Base-by-base conservation (phyloP, 768 basidiomycete species). In the Fistulinella prunicolor region DNA sequence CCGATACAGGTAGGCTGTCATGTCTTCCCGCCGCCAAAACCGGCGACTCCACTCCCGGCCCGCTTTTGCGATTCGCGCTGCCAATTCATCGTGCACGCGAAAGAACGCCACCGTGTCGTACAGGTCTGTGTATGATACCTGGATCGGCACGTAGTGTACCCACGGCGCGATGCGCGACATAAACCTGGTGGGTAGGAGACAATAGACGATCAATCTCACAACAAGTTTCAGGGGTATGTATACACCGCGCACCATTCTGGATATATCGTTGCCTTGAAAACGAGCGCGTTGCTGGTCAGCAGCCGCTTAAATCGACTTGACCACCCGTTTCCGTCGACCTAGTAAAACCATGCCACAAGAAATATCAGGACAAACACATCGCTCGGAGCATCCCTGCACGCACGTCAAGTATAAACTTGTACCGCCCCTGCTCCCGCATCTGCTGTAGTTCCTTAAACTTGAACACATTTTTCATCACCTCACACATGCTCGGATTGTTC, bases 41-140 rank as follows among this genome's bases (percentile, higher is more conserved):
- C 47, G 62, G 47, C 67, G 57, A 47, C 78, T 82, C 84, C 84
- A 86, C 23, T 72, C 65, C 29, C 74, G 68, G 0, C 86, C 84
- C 0, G 75, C 71, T 2, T 61, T 46, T 0, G 82, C 86, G 32
- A 88, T 85, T 44, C 71, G 75, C 38, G 61, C 60, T 1, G 77
- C 85, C 36, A 85, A 58, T 1, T 70, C 75, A 43, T 89, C 85
- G 53, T 88, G 85, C 0, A 71, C 80, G 0, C 81, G 78, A 69
- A 89, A 89, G 70, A 92, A 92, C 1, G 81, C 66, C 38, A 87
- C 72, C 4, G 81, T 70, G 54, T 90, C 89, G 61, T 86, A 78
- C 4, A 90, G 64, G 63, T 89, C 86, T 0, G 77, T 73, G 10
- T 84, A 74, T 53, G 85, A 83, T 0, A 84, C 50, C 52, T 82